phyloP scores from a whole-genome alignment of 257 asterid species.

The Parsonsia alboflavescens region DNA sequence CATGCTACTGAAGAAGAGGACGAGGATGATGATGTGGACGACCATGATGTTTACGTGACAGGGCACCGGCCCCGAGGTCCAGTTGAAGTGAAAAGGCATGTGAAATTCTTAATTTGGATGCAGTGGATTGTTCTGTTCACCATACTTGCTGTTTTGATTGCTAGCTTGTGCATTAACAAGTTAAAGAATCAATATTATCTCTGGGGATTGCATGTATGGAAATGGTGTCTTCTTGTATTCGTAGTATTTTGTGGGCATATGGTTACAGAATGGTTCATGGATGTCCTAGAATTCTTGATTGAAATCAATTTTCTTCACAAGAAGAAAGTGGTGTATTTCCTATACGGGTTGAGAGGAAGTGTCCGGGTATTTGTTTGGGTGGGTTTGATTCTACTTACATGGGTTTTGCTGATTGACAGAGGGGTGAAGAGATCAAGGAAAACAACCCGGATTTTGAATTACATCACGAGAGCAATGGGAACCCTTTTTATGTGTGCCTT shows the following conservation, averaged over 20 bases:
- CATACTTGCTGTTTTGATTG: slow-evolving; percentile 32
- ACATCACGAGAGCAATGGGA: slow-evolving; percentile 49
- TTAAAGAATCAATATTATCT: neutral
- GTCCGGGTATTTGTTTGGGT: slow-evolving; percentile 56
- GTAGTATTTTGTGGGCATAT: slow-evolving; percentile 64
- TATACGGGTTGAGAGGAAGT: slow-evolving; percentile 52
- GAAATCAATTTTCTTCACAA: slow-evolving; percentile 50
- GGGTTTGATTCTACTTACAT: slow-evolving; percentile 52
- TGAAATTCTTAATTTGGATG: slow-evolving; percentile 26
- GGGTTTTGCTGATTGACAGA: slow-evolving; percentile 46
- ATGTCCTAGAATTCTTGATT: slow-evolving; percentile 46
- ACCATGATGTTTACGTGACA: slow-evolving; percentile 38
- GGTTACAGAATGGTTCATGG: slow-evolving; percentile 53
- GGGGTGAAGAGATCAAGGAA: slow-evolving; percentile 33
- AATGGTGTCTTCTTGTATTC: slow-evolving; percentile 51
- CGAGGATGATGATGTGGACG: slow-evolving; percentile 45
- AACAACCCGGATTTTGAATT: slow-evolving; percentile 30
- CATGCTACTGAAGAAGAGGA: slow-evolving; percentile 2
- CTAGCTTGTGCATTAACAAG: slow-evolving; percentile 35
- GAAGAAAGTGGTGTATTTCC: slow-evolving; percentile 63
- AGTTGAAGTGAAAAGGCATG: slow-evolving; percentile 22
- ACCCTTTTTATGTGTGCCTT: slow-evolving; percentile 62
- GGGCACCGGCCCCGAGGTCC: slow-evolving; percentile 9
- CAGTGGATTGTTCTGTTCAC: slow-evolving; percentile 44
- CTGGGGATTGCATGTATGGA: slow-evolving; percentile 57